Base-by-base conservation (phyloP, 352 stramenopile species). In the Aphanomyces stellatus region DNA sequence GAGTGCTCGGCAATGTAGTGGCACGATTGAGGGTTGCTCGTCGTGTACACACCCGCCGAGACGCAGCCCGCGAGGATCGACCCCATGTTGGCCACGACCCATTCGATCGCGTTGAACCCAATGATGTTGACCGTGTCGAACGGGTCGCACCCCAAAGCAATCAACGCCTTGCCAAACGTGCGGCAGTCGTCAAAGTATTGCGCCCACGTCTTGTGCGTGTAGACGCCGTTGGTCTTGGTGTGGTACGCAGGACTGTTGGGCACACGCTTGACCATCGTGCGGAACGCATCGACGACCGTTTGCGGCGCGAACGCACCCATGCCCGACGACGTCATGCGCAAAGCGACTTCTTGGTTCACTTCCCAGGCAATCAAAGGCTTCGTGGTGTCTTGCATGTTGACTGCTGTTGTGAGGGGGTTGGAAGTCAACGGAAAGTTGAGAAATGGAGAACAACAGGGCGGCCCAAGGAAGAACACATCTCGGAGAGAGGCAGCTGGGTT, bases 321-420 rank as follows among this genome's bases (percentile, higher is more conserved):
- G 41, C 82, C 85, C 4, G 76, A 76, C 49, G 83, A 76, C 33
- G 72, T 76, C 71, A 85, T 73, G 70, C 83, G 83, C 57, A 94
- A 68, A 70, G 88, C 78, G 27, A 94, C 83, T 69, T 94, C 83
- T 25, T 88, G 83, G n/a, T 94, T 73, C 59, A 90, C 90, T 43
- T 91, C 90, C 85, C 83, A 94, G 51, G 85, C 46, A 46, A 46
- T 46, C 37, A 46, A 46, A n/a, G 37, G 37, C n/a, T 46, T 46
- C 37, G 13, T 46, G n/a, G n/a, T n/a, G n/a, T n/a, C n/a, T n/a
- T n/a, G n/a, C n/a, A n/a, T n/a, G n/a, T n/a, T n/a, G n/a, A n/a
- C n/a, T n/a, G n/a, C n/a, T n/a, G n/a, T n/a, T n/a, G n/a, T n/a
- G n/a, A n/a, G n/a, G n/a, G n/a, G n/a, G n/a, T n/a, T n/a, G n/a